phyloP scores from a whole-genome alignment of 2,329 filamentous ascomycete species.

The Purpureocillium lavendulum region DNA sequence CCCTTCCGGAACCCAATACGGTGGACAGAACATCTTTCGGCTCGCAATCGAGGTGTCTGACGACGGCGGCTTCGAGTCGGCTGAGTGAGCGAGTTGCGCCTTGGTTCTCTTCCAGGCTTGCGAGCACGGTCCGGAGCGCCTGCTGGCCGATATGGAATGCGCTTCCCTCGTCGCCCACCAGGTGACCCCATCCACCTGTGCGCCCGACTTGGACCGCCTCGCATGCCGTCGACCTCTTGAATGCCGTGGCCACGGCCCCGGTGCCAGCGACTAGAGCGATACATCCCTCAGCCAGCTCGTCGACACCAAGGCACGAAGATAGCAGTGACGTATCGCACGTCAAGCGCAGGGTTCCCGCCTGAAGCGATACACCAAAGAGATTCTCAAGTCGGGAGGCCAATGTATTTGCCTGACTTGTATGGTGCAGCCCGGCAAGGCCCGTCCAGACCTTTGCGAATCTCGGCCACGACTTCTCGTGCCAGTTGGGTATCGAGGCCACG shows the following conservation, averaged over 20 bases:
- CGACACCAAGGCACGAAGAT: not conserved
- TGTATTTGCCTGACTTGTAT: constrained; percentile 15
- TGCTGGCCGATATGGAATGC: constrained; percentile 30
- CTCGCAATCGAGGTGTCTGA: not conserved
- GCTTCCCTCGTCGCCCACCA: constrained; percentile 33
- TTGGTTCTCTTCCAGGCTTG: not conserved
- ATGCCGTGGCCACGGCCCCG: constrained; percentile 31
- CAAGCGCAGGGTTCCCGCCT: constrained; percentile 26
- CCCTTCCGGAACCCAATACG: not conserved
- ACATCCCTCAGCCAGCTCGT: constrained; percentile 5
- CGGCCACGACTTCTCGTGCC: not conserved
- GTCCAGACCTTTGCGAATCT: constrained; percentile 24
- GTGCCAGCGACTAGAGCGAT: constrained; percentile 33
- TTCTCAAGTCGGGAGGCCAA: constrained; percentile 15
- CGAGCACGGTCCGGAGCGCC: constrained; percentile 16
- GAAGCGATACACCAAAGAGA: constrained; percentile 23
- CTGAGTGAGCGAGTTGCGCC: not conserved
- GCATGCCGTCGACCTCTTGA: constrained; percentile 8
- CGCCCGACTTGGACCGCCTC: constrained; percentile 18
- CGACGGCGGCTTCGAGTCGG: not conserved
- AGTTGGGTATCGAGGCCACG: not conserved
- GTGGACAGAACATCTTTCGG: not conserved
- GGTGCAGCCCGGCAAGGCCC: constrained; percentile 26
- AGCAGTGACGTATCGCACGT: not conserved
- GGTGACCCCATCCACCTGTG: constrained; percentile 32